Evolutionary conservation across 2,329 filamentous ascomycete genomes (phyloP).

Genomic region (Claviceps capensis): DNA sequence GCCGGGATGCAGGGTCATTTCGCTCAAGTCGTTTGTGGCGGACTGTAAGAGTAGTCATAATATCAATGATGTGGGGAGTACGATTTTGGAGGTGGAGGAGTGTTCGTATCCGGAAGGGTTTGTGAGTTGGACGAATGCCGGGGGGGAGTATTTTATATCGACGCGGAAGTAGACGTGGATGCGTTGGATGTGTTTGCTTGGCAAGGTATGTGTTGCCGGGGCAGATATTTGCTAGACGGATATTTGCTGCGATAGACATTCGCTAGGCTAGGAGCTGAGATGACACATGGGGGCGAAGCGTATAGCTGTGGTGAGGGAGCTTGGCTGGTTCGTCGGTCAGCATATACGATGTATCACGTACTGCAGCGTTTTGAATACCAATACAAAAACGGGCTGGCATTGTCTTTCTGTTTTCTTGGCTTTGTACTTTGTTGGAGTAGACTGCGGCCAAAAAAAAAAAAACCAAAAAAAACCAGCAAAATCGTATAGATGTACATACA

Average conservation of each 20-base stretch:
- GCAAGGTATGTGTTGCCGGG: too few relatives aligned
- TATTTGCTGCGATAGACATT: too few relatives aligned
- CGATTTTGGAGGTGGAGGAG: conserved; percentile 64
- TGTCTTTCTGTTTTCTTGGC: too few relatives aligned
- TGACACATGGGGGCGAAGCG: too few relatives aligned
- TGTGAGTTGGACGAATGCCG: conserved; percentile 84
- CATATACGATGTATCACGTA: conserved; percentile 9
- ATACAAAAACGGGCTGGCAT: too few relatives aligned
- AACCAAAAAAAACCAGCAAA: too few relatives aligned
- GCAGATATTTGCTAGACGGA: too few relatives aligned
- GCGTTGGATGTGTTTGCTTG: conserved; percentile 9
- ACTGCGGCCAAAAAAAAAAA: too few relatives aligned
- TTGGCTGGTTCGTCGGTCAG: conserved; percentile 12
- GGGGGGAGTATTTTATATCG: conserved; percentile 79
- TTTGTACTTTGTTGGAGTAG: too few relatives aligned
- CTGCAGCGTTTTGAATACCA: conserved; percentile 7
- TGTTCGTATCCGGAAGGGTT: conserved; percentile 49
- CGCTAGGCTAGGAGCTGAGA: too few relatives aligned
- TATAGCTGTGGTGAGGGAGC: conserved; percentile 7
- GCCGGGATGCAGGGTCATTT: conserved; percentile 77
- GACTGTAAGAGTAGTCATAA: conserved; percentile 65
- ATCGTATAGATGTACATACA: not conserved
- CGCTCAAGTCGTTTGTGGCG: conserved; percentile 80
- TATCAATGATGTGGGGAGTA: conserved; percentile 64
- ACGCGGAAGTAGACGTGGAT: conserved; percentile 45